A percentile compares a stretch with the other conserved stretches of the same genome.
Conservation (phyloP, 441 rosid genomes). For the Eutrema salsugineum region DNA sequence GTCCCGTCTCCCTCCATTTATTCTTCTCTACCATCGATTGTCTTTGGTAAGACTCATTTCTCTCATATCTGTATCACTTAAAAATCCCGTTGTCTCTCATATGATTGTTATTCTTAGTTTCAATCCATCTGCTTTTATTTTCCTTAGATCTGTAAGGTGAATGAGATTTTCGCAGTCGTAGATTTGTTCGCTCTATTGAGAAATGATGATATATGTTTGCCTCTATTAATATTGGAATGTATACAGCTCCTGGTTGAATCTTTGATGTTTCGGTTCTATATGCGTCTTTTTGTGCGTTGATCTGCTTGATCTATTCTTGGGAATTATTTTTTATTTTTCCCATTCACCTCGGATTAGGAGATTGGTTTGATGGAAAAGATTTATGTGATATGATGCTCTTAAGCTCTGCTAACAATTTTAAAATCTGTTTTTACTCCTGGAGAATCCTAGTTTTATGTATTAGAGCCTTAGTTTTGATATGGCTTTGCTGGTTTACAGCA, state of each 20-base stretch:
- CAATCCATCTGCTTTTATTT: not conserved
- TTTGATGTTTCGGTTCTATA: not conserved
- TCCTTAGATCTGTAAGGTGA: constrained; percentile 3
- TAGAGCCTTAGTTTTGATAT: not conserved
- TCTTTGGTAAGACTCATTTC: not conserved
- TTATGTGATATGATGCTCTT: not conserved
- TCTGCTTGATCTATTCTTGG: not conserved
- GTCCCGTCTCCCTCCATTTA: constrained; percentile 19
- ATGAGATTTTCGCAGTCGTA: not conserved
- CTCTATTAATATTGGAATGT: not conserved
- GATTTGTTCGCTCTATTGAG: not conserved
- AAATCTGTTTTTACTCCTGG: not conserved
- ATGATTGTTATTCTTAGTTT: not conserved
- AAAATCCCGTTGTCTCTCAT: not conserved
- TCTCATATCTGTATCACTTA: constrained; percentile 20
- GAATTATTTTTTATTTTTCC: not conserved
- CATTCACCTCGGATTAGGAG: not conserved
- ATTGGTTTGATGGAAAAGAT: not conserved
- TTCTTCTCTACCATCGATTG: constrained; percentile 7
- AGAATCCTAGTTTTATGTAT: not conserved
- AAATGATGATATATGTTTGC: not conserved
- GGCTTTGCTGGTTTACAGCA: not conserved
- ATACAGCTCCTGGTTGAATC: not conserved
- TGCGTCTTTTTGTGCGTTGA: not conserved
- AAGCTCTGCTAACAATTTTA: too few species aligned